These are phyloP conservation scores for Calendula officinalis DNA, from an alignment of 129 eudicot species.

Conservation along the genomic window DNA sequence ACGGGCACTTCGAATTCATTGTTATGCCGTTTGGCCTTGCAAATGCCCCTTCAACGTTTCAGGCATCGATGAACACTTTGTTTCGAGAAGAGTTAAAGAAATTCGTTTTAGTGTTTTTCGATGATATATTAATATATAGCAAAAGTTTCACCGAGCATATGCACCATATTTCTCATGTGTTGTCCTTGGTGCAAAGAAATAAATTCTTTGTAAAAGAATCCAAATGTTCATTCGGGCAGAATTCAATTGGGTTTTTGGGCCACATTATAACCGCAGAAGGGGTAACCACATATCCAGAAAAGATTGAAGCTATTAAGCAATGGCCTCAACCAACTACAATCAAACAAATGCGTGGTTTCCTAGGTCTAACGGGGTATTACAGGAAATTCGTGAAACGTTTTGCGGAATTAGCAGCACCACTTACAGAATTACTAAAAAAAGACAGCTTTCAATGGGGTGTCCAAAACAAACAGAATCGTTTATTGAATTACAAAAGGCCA, in stretches of 20 bases:
- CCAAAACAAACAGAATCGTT: not conserved
- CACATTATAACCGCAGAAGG: not conserved
- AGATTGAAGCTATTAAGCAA: not conserved
- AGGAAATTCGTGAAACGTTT: not conserved
- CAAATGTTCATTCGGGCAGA: not conserved
- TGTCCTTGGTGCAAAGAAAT: not conserved
- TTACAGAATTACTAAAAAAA: not conserved
- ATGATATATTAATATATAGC: not conserved
- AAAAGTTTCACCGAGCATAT: not conserved
- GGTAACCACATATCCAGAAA: not conserved
- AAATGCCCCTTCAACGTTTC: not conserved
- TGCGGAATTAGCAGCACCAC: not conserved
- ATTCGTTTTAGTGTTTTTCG: not conserved
- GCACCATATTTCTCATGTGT: not conserved
- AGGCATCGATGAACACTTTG: not conserved
- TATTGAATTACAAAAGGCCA: not conserved
- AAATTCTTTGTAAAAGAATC: too few species aligned
- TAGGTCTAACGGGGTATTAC: not conserved
- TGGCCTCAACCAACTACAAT: not conserved
- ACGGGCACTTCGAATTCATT: not conserved
- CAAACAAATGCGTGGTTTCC: not conserved
- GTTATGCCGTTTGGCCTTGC: not conserved
- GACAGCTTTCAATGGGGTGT: not conserved
- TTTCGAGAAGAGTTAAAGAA: not conserved
- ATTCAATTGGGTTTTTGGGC: not conserved